Conservation (phyloP, 495 filamentous ascomycete species). For the Clohesyomyces aquaticus region DNA sequence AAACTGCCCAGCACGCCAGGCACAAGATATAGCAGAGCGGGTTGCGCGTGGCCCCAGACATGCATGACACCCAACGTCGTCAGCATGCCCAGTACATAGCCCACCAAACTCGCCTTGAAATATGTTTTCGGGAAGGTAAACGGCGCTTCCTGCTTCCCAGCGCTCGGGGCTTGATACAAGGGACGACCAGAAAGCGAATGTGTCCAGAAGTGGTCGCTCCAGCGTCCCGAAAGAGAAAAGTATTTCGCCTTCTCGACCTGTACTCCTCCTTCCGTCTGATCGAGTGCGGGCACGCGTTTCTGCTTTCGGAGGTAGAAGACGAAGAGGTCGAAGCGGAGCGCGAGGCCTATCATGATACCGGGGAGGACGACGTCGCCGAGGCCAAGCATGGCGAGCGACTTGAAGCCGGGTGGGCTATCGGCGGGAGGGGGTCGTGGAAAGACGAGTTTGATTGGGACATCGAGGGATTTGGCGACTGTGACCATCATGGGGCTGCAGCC, state of each 20-base stretch:
- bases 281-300: conserved; percentile 17
- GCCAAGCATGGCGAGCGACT: conserved; percentile 78
- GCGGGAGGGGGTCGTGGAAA: conserved; percentile 68
- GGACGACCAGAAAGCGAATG: conserved; percentile 36
- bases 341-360: conserved; percentile 85
- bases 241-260: conserved; percentile 58
- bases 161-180: conserved; percentile 27
- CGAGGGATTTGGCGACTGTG: conserved; percentile 85
- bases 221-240: conserved; percentile 65
- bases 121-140: conserved; percentile 79
- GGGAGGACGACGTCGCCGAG: conserved; percentile 95
- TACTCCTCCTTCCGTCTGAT: conserved; percentile 1
- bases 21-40: conserved; percentile 90
- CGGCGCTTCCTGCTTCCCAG: conserved; percentile 32
- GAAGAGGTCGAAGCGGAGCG: conserved; percentile 88
- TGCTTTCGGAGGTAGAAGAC: conserved; percentile 73
- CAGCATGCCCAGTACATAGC: conserved; percentile 81
- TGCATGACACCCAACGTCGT: conserved; percentile 77
- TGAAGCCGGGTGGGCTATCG: conserved; percentile 45
- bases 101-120: conserved; percentile 76
- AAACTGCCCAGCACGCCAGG: conserved; percentile 76
- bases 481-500: conserved; percentile 77
- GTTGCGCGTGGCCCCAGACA: conserved; percentile 79
- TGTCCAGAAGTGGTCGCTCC: conserved; percentile 88
- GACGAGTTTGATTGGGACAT: conserved; percentile 90